Percentiles rank a stretch among this genome's conserved stretches.
Conservation (phyloP, 768 basidiomycete species). For the Suillus placidus region DNA sequence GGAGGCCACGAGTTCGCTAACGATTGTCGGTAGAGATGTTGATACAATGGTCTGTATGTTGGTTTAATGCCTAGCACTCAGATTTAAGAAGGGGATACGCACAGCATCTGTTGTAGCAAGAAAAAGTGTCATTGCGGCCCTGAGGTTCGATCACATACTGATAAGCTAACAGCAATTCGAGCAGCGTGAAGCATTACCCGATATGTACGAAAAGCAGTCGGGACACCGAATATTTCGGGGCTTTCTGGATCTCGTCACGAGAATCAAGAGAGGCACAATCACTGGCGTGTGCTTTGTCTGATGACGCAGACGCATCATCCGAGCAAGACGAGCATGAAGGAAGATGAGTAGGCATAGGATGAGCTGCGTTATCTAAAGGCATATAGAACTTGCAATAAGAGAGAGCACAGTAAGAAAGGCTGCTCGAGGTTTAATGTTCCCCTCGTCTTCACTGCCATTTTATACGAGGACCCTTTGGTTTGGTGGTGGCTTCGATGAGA, state of each 20-base stretch:
- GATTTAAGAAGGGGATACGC: slow-evolving; percentile 29
- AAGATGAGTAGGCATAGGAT: neutral
- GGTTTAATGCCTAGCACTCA: slow-evolving; percentile 13
- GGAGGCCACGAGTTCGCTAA: slow-evolving; percentile 66
- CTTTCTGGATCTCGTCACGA: slow-evolving; percentile 18
- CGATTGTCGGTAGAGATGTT: slow-evolving; percentile 81
- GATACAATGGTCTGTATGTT: slow-evolving; percentile 67
- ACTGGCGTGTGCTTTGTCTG: slow-evolving; percentile 17
- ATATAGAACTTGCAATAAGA: slow-evolving; percentile 3
- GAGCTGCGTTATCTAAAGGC: neutral
- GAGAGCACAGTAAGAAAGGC: slow-evolving; percentile 5
- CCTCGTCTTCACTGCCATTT: slow-evolving; percentile 20
- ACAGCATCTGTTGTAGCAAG: slow-evolving; percentile 88
- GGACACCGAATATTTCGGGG: slow-evolving; percentile 48
- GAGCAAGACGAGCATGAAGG: slow-evolving; percentile 18
- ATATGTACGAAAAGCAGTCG: slow-evolving; percentile 67
- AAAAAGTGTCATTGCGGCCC: slow-evolving; percentile 79
- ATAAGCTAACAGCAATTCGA: slow-evolving; percentile 18
- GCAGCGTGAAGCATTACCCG: slow-evolving; percentile 48
- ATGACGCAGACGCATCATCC: slow-evolving; percentile 22
- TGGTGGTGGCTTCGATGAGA: slow-evolving; percentile 26
- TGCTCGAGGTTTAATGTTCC: slow-evolving; percentile 10
- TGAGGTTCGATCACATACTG: slow-evolving; percentile 29
- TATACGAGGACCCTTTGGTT: slow-evolving; percentile 26
- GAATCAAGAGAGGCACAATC: slow-evolving; percentile 31